Percentiles rank a stretch among this genome's conserved stretches.
Evolutionary conservation across 257 asterid species (phyloP).

Genomic region (Cinchona pubescens): DNA sequence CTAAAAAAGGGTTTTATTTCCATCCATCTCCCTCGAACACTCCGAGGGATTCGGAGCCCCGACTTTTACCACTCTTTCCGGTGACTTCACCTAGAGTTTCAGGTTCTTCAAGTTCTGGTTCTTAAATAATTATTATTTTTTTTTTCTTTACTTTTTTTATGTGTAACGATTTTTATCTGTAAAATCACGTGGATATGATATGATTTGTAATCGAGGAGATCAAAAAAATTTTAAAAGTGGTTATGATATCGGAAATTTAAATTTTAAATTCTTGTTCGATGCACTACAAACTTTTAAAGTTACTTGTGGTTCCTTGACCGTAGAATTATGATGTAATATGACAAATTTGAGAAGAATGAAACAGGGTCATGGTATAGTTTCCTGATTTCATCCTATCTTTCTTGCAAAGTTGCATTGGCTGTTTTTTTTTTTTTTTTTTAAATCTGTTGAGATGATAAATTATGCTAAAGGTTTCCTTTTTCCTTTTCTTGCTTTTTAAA

Average conservation of each 20-base stretch:
- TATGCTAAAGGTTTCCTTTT: neutral
- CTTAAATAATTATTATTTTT: conserved; percentile 39
- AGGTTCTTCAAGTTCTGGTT: conserved; percentile 45
- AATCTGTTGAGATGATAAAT: neutral
- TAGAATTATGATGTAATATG: conserved; percentile 32
- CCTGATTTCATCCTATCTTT: conserved; percentile 22
- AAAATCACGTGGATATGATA: conserved; percentile 45
- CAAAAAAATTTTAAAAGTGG: too few species aligned
- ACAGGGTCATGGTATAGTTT: neutral
- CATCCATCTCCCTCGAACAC: conserved; percentile 86
- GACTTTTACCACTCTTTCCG: conserved; percentile 76
- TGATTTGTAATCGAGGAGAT: conserved; percentile 19
- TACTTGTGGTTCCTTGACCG: too few species aligned
- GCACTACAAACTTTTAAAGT: too few species aligned
- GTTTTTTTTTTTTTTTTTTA: neutral
- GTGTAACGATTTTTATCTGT: conserved; percentile 40
- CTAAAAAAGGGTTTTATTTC: conserved; percentile 64
- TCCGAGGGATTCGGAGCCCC: conserved; percentile 87
- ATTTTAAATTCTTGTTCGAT: too few species aligned
- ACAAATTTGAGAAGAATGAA: conserved; percentile 28
- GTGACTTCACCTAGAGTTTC: conserved; percentile 72
- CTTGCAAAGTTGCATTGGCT: conserved; percentile 10
- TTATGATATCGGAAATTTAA: too few species aligned
- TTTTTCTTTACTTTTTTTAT: conserved; percentile 21
- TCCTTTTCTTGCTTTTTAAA: too few species aligned